phyloP scores from a whole-genome alignment of 805 yeast genomes.

The Yarrowia yakushimensis region DNA sequence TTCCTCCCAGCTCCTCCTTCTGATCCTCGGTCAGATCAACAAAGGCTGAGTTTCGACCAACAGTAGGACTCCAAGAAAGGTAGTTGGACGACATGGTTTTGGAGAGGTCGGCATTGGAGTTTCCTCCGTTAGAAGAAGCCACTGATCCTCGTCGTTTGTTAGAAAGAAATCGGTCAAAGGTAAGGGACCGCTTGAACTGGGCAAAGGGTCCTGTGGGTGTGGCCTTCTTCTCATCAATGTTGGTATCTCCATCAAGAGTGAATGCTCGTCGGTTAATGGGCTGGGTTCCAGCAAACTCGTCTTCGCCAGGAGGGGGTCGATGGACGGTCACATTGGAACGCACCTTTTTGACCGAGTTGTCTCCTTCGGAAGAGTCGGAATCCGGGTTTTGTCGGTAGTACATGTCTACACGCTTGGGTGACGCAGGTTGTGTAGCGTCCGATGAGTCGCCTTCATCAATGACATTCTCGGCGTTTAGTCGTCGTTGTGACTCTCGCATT shows the following conservation, averaged over 20 bases:
- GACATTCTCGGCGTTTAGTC: neutral
- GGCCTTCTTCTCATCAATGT: neutral
- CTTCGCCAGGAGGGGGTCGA: neutral
- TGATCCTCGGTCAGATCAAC: constrained; percentile 76
- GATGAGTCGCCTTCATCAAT: constrained; percentile 10
- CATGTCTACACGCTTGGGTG: constrained; percentile 8
- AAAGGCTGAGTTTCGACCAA: constrained; percentile 92
- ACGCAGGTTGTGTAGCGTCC: constrained; percentile 9
- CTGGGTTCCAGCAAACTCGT: neutral
- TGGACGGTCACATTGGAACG: constrained; percentile 9
- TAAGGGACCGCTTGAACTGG: neutral
- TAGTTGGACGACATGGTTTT: constrained; percentile 45
- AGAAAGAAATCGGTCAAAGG: constrained; percentile 16
- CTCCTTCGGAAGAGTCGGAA: constrained; percentile 3
- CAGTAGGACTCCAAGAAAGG: constrained; percentile 84
- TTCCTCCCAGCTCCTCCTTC: constrained; percentile 94
- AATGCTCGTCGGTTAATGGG: constrained; percentile 6
- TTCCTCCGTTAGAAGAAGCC: neutral
- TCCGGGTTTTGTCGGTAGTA: neutral
- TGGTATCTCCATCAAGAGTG: neutral
- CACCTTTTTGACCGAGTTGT: constrained; percentile 7
- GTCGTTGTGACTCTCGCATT: constrained; percentile 4
- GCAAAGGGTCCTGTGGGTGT: neutral
- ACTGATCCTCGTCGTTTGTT: neutral
- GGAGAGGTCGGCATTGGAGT: neutral